These are phyloP conservation scores for Myriosclerotinia duriaeana DNA, from an alignment of 2,329 filamentous ascomycete species.

Conservation along the genomic window DNA sequence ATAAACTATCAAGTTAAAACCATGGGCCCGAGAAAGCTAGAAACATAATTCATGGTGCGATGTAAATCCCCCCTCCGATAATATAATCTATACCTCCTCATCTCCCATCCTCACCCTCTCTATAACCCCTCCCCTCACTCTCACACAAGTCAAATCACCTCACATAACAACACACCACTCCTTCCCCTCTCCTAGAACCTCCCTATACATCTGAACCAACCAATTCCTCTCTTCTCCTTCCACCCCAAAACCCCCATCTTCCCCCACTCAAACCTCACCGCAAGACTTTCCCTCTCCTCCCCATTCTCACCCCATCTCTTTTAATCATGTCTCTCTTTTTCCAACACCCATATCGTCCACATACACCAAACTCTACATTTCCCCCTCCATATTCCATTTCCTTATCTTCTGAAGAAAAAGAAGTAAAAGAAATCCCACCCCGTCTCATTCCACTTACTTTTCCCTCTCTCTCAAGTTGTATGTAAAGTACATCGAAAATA, in stretches of 20 bases:
- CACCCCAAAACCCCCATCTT: neutral
- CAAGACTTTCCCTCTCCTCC: neutral
- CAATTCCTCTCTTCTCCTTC: neutral
- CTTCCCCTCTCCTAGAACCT: neutral
- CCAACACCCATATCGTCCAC: neutral
- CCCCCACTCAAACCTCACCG: neutral
- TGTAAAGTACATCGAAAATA: neutral
- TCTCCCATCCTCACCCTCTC: too few relatives aligned
- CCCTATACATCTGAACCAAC: neutral
- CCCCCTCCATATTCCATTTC: neutral
- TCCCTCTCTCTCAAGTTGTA: neutral
- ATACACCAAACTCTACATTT: slow-evolving; percentile 3
- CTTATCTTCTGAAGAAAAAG: too few relatives aligned
- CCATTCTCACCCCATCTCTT: neutral
- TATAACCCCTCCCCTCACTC: too few relatives aligned
- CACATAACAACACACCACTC: neutral
- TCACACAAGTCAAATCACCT: too few relatives aligned
- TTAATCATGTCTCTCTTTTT: neutral
- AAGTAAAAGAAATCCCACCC: neutral
- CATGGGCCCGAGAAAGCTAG: too few relatives aligned
- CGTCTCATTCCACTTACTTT: neutral
- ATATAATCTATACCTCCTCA: too few relatives aligned
- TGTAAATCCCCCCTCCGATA: too few relatives aligned
- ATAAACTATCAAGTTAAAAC: too few relatives aligned
- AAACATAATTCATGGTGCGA: too few relatives aligned